Conservation (phyloP, 2,329 filamentous ascomycete species). For the Pseudogymnoascus sp. region DNA sequence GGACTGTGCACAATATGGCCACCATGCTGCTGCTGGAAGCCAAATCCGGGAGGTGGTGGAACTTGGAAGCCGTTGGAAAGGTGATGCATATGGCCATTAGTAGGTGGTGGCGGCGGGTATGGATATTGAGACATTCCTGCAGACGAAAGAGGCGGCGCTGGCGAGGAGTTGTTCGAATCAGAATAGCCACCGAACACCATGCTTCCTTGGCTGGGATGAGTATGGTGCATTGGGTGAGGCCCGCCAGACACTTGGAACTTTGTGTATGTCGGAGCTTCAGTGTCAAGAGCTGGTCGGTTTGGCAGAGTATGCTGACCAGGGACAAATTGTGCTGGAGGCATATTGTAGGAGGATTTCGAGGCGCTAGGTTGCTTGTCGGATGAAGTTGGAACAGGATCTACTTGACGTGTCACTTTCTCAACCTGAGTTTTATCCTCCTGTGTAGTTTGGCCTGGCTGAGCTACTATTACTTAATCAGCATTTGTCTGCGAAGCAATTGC, state of each 20-base stretch:
- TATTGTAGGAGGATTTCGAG: constrained; percentile 33
- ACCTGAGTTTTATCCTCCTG: background rate
- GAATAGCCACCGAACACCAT: constrained; percentile 50
- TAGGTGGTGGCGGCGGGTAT: constrained; percentile 20
- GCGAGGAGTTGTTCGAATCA: constrained; percentile 52
- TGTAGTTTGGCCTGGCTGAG: background rate
- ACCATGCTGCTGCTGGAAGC: background rate
- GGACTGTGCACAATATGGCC: constrained; percentile 1
- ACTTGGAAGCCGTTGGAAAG: constrained; percentile 23
- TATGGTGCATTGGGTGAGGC: constrained; percentile 38
- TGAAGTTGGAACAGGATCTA: constrained; percentile 1
- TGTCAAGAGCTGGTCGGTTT: constrained; percentile 13
- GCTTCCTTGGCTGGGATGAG: constrained; percentile 48
- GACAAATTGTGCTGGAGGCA: constrained; percentile 35
- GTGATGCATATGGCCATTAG: constrained; percentile 23
- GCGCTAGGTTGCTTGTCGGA: constrained; percentile 21
- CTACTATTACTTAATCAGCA: background rate
- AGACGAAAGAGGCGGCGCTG: constrained; percentile 45
- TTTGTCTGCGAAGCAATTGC: background rate
- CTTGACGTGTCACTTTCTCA: constrained; percentile 7
- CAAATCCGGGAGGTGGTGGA: constrained; percentile 4
- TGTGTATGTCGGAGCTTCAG: constrained; percentile 16
- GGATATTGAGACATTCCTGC: constrained; percentile 33
- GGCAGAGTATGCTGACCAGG: constrained; percentile 16
- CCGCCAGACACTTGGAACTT: constrained; percentile 12